Percentiles rank a stretch among this genome's conserved stretches.
Conservation (phyloP, 345 rosid species). For the Salix viminalis region DNA sequence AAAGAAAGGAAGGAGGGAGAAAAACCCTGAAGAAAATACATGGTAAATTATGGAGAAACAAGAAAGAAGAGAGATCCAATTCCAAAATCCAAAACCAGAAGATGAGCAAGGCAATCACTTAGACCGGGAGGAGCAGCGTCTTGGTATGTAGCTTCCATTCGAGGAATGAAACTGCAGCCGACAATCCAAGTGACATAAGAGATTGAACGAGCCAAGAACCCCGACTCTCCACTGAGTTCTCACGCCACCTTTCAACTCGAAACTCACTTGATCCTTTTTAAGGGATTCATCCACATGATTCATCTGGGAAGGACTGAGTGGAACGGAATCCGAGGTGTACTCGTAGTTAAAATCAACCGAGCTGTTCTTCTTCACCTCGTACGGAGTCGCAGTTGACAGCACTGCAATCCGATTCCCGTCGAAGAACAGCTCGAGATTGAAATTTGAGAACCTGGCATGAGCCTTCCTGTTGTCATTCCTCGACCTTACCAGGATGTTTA, state of each 20-base stretch:
- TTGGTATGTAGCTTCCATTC: slow-evolving; percentile 34
- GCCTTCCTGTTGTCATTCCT: slow-evolving; percentile 69
- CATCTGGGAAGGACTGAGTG: slow-evolving; percentile 45
- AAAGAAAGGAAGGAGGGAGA: no score
- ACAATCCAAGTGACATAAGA: slow-evolving; percentile 52
- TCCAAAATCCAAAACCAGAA: background rate
- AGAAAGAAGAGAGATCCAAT: background rate
- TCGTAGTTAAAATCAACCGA: slow-evolving; percentile 36
- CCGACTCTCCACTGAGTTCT: slow-evolving; percentile 71
- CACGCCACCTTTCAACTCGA: slow-evolving; percentile 57
- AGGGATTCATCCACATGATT: slow-evolving; percentile 33
- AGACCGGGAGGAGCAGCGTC: slow-evolving; percentile 58
- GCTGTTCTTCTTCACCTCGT: slow-evolving; percentile 59
- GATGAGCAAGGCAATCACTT: slow-evolving; percentile 29
- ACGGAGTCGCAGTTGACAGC: slow-evolving; percentile 34
- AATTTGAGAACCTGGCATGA: slow-evolving; percentile 50
- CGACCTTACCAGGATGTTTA: slow-evolving; percentile 46
- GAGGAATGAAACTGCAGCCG: slow-evolving; percentile 49
- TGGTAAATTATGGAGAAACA: background rate
- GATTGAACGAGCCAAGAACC: slow-evolving; percentile 55
- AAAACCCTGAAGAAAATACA: background rate
- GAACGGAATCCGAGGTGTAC: slow-evolving; percentile 57
- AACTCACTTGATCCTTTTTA: slow-evolving; percentile 46
- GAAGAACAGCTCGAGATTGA: slow-evolving; percentile 40
- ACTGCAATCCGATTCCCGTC: slow-evolving; percentile 42